Percentiles rank a stretch among this genome's conserved stretches.
Conservation (phyloP, 768 basidiomycete genomes). For the Suillus brevipes region DNA sequence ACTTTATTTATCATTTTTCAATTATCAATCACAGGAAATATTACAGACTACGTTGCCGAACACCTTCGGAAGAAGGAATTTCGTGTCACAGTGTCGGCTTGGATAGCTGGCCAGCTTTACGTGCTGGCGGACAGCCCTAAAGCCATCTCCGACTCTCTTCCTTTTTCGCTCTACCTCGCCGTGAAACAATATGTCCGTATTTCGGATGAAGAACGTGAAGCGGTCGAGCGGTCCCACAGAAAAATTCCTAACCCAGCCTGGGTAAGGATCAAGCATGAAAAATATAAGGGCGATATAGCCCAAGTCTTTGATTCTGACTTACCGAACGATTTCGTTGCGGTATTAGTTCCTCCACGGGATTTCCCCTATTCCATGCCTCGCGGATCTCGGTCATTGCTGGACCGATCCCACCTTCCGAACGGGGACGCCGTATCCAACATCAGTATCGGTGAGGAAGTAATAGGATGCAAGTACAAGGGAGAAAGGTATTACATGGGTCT, state of each 20-base stretch:
- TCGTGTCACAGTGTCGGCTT: too few relatives aligned
- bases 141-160: neutral
- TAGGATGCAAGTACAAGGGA: neutral
- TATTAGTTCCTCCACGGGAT: neutral
- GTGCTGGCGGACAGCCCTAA: neutral
- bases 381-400: neutral
- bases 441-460: neutral
- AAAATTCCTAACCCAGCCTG: neutral
- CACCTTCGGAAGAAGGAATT: too few relatives aligned
- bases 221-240: neutral
- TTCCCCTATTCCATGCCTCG: neutral
- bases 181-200: neutral
- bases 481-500: neutral
- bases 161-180: neutral
- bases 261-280: neutral
- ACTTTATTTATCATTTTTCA: neutral
- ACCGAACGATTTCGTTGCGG: neutral
- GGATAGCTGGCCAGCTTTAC: neutral
- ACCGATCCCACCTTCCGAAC: neutral
- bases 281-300: neutral
- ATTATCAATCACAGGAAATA: neutral
- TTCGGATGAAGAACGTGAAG: neutral
- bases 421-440: neutral
- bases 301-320: neutral
- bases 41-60: too few relatives aligned